A percentile compares a stretch with the other conserved stretches of the same genome.
Conservation (phyloP, 352 stramenopile species). For the Globisporangium echinulatum region DNA sequence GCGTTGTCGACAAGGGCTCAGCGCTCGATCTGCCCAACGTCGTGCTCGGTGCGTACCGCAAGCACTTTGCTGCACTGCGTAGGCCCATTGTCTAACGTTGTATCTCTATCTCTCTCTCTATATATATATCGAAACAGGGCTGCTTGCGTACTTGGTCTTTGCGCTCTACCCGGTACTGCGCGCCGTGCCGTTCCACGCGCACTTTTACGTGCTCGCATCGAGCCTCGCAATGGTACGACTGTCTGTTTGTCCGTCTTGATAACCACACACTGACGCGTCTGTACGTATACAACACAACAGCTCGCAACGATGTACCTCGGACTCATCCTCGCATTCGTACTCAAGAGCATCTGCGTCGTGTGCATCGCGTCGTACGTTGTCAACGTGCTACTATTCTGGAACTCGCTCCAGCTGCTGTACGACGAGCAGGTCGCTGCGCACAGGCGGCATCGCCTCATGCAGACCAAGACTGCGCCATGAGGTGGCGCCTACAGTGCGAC, state of each 20-base stretch:
- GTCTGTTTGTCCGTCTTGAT: neutral
- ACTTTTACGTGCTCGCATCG: slow-evolving; percentile 42
- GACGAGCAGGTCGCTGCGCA: slow-evolving; percentile 12
- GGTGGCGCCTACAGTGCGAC: too few relatives aligned
- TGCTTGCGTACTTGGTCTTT: slow-evolving; percentile 40
- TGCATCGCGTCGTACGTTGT: slow-evolving; percentile 48
- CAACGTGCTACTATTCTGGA: slow-evolving; percentile 38
- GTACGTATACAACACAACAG: slow-evolving; percentile 9
- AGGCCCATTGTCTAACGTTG: neutral
- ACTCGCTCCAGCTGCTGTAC: slow-evolving; percentile 28
- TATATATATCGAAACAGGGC: neutral
- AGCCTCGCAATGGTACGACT: slow-evolving; percentile 24
- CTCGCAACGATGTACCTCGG: slow-evolving; percentile 39
- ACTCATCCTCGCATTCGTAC: slow-evolving; percentile 48
- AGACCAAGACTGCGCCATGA: neutral
- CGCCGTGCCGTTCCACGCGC: slow-evolving; percentile 26
- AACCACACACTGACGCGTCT: neutral
- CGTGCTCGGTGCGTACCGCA: slow-evolving; percentile 24
- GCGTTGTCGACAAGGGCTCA: slow-evolving; percentile 32
- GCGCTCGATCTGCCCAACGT: slow-evolving; percentile 44
- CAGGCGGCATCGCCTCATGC: slow-evolving; percentile 5
- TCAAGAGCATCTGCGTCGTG: slow-evolving; percentile 53
- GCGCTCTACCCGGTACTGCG: slow-evolving; percentile 36
- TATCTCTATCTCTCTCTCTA: neutral
- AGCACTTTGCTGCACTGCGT: too few relatives aligned